Base-by-base conservation (phyloP, 2,329 filamentous ascomycete species). In the Paracoccidioides brasiliensis region DNA sequence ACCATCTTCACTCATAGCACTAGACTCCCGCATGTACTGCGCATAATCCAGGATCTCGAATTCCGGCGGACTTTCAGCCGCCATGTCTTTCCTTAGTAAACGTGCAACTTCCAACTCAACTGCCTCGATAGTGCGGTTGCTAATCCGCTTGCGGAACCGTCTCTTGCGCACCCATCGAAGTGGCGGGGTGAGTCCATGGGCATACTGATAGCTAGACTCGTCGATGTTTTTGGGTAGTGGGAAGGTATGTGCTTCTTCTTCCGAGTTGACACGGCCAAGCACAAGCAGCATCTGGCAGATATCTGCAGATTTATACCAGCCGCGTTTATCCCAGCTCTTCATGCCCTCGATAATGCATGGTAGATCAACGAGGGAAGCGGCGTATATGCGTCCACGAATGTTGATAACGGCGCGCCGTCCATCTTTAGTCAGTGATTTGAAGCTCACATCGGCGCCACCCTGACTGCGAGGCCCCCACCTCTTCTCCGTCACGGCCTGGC, bases 251-350 rank as follows among this genome's bases (percentile, higher is more conserved):
- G 84, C 85, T 65, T 86, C 83, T n/a, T 78, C 72, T 60, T 88
- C 84, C 54, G 71, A 83, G 49, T 76, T 73, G 15, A 91, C 84
- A 37, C 72, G 75, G 7, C 85, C 84, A 56, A 90, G 80, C 1
- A 91, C 86, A 6, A 94, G 74, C 40, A 95, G 78, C 86, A 95
- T 94, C 73, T 95, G 89, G 62, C 85, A 89, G 38, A 95, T 81
- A 66, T 95, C 90, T 37, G 87, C 86, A 7, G 87, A 86, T 73
- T 95, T 95, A 75, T 90, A 89, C 76, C 90, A 89, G 15, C 84
- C 80, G 65, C 87, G 89, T 65, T 84, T 84, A 67, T 95, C 90
- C 87, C 89, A 95, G 57, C 86, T 90, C 76, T 95, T 95, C 85
- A 93, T 90, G 6, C 84, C 85, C 67, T 95, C 90, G 4, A 90